A percentile compares a stretch with the other conserved stretches of the same genome.
These are phyloP conservation scores for Ascochyta rabiei DNA, from an alignment of 2,329 filamentous ascomycete genomes.

Conservation along the genomic window DNA sequence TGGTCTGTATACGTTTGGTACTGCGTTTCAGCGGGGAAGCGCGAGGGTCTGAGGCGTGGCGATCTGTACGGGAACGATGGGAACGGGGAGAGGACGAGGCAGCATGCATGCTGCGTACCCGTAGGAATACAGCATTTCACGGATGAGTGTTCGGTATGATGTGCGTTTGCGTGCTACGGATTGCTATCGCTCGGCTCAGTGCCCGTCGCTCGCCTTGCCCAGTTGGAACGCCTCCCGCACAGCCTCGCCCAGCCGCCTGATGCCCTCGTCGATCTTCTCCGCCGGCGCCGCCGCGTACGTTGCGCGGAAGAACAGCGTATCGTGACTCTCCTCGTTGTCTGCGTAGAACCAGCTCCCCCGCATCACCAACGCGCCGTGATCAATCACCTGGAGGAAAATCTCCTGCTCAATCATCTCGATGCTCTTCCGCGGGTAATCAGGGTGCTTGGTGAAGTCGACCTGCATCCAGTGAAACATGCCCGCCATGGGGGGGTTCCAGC, in stretches of 20 bases:
- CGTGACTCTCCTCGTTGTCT: slow-evolving; percentile 63
- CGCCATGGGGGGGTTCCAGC: slow-evolving; percentile 79
- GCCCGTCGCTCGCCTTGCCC: slow-evolving; percentile 17
- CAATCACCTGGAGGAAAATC: slow-evolving; percentile 79
- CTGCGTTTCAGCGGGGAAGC: slow-evolving; percentile 57
- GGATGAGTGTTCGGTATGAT: not conserved
- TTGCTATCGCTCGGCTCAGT: not conserved
- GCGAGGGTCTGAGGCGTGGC: slow-evolving; percentile 5
- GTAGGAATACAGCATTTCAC: not conserved
- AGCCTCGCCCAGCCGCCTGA: slow-evolving; percentile 72
- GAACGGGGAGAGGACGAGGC: not conserved
- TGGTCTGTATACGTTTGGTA: slow-evolving; percentile 80
- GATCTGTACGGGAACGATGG: not conserved
- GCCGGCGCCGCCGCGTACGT: slow-evolving; percentile 81
- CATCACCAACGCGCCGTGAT: slow-evolving; percentile 78
- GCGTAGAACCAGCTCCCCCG: slow-evolving; percentile 92
- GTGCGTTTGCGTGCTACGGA: not conserved
- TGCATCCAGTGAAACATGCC: slow-evolving; percentile 96
- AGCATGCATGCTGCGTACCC: slow-evolving; percentile 4
- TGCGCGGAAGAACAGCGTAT: slow-evolving; percentile 82
- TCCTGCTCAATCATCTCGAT: slow-evolving; percentile 77
- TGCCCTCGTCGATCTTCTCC: slow-evolving; percentile 58
- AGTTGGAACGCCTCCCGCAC: slow-evolving; percentile 67
- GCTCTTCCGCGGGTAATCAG: slow-evolving; percentile 56
- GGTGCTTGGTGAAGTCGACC: slow-evolving; percentile 71